Percentiles rank a stretch among this genome's conserved stretches.
Evolutionary conservation across 768 basidiomycete genomes (phyloP).

Genomic region (Tephrocybe sp.): DNA sequence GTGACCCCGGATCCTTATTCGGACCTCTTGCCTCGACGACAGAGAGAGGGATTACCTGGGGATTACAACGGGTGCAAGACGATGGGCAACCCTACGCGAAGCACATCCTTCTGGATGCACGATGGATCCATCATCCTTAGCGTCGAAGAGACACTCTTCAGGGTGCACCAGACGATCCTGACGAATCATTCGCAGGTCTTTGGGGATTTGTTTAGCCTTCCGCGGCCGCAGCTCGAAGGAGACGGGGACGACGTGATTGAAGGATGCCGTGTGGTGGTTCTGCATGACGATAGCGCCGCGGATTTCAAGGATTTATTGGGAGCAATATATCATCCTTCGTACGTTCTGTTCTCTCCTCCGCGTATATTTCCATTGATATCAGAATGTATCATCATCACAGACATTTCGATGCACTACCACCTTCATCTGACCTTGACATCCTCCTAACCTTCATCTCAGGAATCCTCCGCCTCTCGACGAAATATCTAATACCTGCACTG

Average conservation of each 20-base stretch:
- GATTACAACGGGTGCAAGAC: too few relatives aligned
- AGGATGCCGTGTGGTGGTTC: slow-evolving; percentile 48
- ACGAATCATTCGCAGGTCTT: slow-evolving; percentile 66
- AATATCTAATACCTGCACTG: slow-evolving; percentile 56
- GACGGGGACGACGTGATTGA: slow-evolving; percentile 39
- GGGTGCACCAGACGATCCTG: slow-evolving; percentile 46
- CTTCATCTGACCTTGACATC: slow-evolving; percentile 38
- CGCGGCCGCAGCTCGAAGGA: slow-evolving; percentile 37
- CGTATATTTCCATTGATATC: neutral
- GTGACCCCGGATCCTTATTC: too few relatives aligned
- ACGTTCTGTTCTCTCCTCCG: slow-evolving; percentile 8
- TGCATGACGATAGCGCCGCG: slow-evolving; percentile 42
- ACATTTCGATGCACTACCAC: slow-evolving; percentile 35
- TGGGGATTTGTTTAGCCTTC: slow-evolving; percentile 58
- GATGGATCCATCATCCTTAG: slow-evolving; percentile 46
- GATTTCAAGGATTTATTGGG: slow-evolving; percentile 51
- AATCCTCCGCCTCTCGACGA: slow-evolving; percentile 62
- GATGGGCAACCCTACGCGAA: too few relatives aligned
- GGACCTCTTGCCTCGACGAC: too few relatives aligned
- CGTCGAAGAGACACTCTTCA: slow-evolving; percentile 40
- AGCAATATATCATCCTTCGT: slow-evolving; percentile 54
- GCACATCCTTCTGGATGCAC: slow-evolving; percentile 47
- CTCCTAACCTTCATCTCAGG: slow-evolving; percentile 48
- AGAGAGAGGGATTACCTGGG: too few relatives aligned
- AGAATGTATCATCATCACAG: slow-evolving; percentile 24